Evolutionary conservation across 306 rosid genomes (phyloP), one percentile per base, ranked within the genome.

Genomic region (Rosa rugosa): DNA sequence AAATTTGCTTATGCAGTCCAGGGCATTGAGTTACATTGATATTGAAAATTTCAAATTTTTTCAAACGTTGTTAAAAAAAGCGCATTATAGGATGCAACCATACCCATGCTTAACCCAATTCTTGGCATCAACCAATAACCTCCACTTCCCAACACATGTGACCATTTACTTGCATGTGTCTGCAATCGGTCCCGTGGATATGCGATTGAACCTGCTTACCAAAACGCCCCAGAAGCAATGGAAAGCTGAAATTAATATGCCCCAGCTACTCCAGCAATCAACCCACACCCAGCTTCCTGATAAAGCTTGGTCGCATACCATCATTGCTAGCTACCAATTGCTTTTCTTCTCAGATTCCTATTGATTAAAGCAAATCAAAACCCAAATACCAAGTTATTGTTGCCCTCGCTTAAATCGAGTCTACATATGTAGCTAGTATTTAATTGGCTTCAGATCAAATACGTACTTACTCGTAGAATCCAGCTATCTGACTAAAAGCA

Each of bases 291-390:
- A 40, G 17, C 71, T 66, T 66, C 67, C 47, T 66, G 46, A 40
- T 17, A 20, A 16, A 38, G 23, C 4, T 66, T 38, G 47, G 47
- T 66, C 10, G 47, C 71, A 38, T 66, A 14, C 71, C 71, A 2
- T 66, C 71, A 20, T 66, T 66, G 3, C 45, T 66, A 36, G 3
- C 45, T 66, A 36, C 23, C 41, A 66, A 66, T 36, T 18, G 12
- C 71, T 38, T 66, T 66, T 17, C 47, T 66, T 66, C 71, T 66
- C 16, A 66, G 47, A 38, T 17, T 66, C 71, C 71, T 38, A 66
- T 12, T 50, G 20, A 38, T 45, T 45, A 50, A 50, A 50, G n/a
- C 17, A 50, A 14, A 50, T 50, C 20, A 12, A 50, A 50, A 4
- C 44, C 5, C 3, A 31, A 31, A 31, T 31, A 2, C 36, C 36